These are phyloP conservation scores for Cubamyces sp. DNA, from an alignment of 768 basidiomycete species.

Conservation along the genomic window DNA sequence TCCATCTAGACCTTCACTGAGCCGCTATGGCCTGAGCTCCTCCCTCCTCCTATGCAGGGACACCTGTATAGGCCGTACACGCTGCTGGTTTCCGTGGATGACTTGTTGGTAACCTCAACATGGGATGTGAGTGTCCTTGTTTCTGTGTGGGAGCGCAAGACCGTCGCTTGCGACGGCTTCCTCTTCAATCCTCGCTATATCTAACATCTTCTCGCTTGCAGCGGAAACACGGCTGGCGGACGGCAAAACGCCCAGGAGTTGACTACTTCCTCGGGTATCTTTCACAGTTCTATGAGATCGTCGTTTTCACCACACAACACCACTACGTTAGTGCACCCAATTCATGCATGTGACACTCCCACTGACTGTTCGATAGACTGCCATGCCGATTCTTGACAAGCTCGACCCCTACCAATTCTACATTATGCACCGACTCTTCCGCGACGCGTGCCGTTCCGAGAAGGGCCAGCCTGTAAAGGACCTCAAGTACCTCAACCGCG, in stretches of 20 bases:
- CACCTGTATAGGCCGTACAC: conserved; percentile 92
- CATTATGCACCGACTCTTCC: conserved; percentile 88
- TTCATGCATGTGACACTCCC: not conserved
- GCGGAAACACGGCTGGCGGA: conserved; percentile 95
- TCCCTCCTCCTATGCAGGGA: conserved; percentile 83
- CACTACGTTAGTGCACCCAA: conserved; percentile 69
- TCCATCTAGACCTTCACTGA: conserved; percentile 80
- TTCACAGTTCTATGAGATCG: conserved; percentile 97
- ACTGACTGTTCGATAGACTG: conserved; percentile 62
- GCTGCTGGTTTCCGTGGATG: conserved; percentile 87
- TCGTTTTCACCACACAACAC: conserved; percentile 91
- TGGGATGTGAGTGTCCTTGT: conserved; percentile 84
- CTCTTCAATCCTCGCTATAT: no score
- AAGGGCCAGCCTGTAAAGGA: conserved; percentile 93
- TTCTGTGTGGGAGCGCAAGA: not conserved
- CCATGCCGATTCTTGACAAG: conserved; percentile 86
- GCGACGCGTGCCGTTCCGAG: conserved; percentile 84
- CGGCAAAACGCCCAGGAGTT: conserved; percentile 95
- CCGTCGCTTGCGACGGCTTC: not conserved
- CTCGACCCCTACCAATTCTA: conserved; percentile 92
- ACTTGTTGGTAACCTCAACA: conserved; percentile 85
- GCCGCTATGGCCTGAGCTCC: conserved; percentile 89
- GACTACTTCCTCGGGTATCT: conserved; percentile 99
- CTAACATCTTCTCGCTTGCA: conserved; percentile 34
- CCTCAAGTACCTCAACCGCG: conserved; percentile 92